Evolutionary conservation across 106 monocot genomes (phyloP).

Genomic region (Chionographis japonica): DNA sequence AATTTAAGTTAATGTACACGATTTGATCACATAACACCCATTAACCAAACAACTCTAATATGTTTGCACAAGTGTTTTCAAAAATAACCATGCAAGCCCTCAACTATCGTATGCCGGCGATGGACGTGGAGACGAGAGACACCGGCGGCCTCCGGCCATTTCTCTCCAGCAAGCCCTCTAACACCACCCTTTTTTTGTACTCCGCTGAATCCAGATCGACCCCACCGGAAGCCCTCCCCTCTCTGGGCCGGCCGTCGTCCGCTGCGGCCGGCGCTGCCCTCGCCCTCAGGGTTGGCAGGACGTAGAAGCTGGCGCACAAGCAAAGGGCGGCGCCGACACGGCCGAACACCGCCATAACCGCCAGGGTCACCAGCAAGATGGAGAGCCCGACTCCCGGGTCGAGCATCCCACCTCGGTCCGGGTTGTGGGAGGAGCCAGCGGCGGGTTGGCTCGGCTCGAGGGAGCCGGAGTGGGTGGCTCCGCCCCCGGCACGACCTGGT

Average conservation of each 20-base stretch:
- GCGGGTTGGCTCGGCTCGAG: too few species aligned
- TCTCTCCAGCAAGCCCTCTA: conserved; percentile 30
- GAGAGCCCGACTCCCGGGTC: neutral
- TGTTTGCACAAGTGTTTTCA: too few species aligned
- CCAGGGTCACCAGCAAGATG: neutral
- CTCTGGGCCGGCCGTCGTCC: neutral
- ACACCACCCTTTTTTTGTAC: conserved; percentile 34
- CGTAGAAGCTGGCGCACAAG: conserved; percentile 15
- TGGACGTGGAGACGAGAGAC: too few species aligned
- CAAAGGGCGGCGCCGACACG: conserved; percentile 20
- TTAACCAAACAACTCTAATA: too few species aligned
- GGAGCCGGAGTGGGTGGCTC: too few species aligned
- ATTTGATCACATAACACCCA: too few species aligned
- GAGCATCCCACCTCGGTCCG: neutral
- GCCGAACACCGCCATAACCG: conserved; percentile 8
- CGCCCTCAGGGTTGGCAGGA: neutral
- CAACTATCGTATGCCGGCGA: too few species aligned
- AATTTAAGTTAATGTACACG: too few species aligned
- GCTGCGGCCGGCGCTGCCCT: neutral
- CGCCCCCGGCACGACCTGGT: too few species aligned
- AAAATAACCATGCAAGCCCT: too few species aligned
- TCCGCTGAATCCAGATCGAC: conserved; percentile 22
- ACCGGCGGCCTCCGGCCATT: conserved; percentile 3
- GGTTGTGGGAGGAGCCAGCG: too few species aligned
- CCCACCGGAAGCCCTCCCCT: neutral